Evolutionary conservation across 345 rosid species (phyloP), one percentile per base, ranked within the genome.

Genomic region (Eucalyptus cloeziana): DNA sequence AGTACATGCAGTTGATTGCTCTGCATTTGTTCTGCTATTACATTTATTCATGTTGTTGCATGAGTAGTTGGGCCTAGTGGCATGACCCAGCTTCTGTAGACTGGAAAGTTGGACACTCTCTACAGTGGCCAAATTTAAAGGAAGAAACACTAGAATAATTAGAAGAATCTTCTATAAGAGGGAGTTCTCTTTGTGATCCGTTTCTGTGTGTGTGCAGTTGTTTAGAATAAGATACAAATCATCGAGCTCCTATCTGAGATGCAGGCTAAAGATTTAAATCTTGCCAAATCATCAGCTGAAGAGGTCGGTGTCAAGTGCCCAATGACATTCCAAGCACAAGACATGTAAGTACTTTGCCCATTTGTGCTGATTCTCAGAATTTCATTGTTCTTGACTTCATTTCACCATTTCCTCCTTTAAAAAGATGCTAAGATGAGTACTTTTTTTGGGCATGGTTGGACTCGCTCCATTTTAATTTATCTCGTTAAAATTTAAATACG

Each of bases 261-360:
- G 90, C 95, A 97, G 99, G 97, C 96, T 49, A 97, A 97, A 92
- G 99, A 96, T 93, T 89, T 96, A 88, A 91, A 91, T 93, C 95
- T 96, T 10, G 97, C 97, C 58, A 94, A 92, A 88, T 93, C 90
- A 50, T 94, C 97, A 43, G 97, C 97, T 7, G 90, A 95, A 90
- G 96, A 93, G 88, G 93, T 91, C 86, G 95, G 91, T 88, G 91
- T 92, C 87, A 93, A 89, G 89, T 92, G 91, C 89, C 94, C 96
- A 86, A 31, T 96, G 90, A 93, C 95, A 90, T 91, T 92, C 86
- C 93, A 93, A 92, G 95, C 96, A 89, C 90, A 89, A 88, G 93
- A 95, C 88, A 96, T 96, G 99, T 96, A 91, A 92, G 96, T 88
- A 88, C 88, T 80, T 69, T 88, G 83, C 50, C 49, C 58, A 43